Base-by-base conservation (phyloP, 1,139 yeast genomes). In the Protomyces pachydermus region DNA sequence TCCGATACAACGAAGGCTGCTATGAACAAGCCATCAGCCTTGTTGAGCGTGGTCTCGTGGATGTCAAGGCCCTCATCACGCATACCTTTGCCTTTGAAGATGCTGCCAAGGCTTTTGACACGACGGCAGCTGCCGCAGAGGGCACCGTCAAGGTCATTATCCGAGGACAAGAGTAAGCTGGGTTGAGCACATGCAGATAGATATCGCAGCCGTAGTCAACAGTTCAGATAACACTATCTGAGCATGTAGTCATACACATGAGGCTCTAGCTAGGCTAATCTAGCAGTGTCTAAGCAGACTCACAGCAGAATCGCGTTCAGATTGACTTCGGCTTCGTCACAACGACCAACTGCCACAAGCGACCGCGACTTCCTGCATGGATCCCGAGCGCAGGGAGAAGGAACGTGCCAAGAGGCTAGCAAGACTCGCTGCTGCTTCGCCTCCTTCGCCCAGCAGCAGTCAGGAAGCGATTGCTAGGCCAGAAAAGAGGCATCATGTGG, bases 1-100 rank as follows among this genome's bases (percentile, higher is more conserved):
- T 87, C 79, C 82, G 95, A 74, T 88, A 88, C 74, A 82, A 83
- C 50, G 84, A 80, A 69, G 86, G 89, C n/a, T 96, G 89, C 74
- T 90, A 89, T 79, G 81, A 82, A 70, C 84, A 86, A 56, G 84
- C 95, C 1, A 90, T 90, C 52, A 82, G 82, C 54, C 80, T 90
- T 69, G 79, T 89, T 65, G 80, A 83, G 34, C 79, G 82, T 66
- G 87, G 87, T 63, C 81, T 78, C 69, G 81, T 86, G 64, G 82
- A 86, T 67, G 86, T 84, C 66, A 84, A 82, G 67, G 79, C 82
- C 57, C 80, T 91, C 69, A 85, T 91, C 70, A 88, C 97, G 12
- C 93, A 90, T 75, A 81, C 87, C 71, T 89, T 82, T 79, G 75
- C 80, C 64, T 88, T 89, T 71, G 81, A 82, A 57, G 87, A 91